Conservation (phyloP, 225 moss, liverwort and hornwort genomes). For the Asterella californica region DNA sequence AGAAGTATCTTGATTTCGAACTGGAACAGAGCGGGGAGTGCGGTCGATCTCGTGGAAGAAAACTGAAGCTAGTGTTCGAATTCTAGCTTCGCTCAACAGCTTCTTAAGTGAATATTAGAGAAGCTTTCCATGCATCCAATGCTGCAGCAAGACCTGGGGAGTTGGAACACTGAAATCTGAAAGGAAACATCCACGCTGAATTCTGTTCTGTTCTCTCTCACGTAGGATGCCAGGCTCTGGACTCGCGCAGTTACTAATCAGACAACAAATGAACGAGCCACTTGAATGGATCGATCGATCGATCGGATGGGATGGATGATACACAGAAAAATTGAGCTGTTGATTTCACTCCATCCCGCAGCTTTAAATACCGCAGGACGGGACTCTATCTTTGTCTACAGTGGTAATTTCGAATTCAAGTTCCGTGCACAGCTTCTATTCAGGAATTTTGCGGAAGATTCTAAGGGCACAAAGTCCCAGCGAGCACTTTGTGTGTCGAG, state of each 20-base stretch:
- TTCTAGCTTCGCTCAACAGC: not conserved
- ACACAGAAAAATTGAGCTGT: not conserved
- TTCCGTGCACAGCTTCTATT: conserved; percentile 7
- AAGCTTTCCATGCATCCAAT: not conserved
- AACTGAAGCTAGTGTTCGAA: not conserved
- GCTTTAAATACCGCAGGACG: not conserved
- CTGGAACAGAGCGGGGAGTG: too few species aligned
- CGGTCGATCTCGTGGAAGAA: too few species aligned
- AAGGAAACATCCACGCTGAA: not conserved
- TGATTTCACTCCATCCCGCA: not conserved
- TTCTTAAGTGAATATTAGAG: not conserved
- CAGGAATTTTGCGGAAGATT: conserved; percentile 12
- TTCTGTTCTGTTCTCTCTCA: not conserved
- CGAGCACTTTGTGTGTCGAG: not conserved
- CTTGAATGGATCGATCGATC: too few species aligned
- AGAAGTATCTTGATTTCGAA: not conserved
- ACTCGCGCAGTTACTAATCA: not conserved
- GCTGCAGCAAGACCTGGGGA: not conserved
- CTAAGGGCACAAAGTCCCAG: not conserved
- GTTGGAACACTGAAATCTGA: not conserved
- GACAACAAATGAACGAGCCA: too few species aligned
- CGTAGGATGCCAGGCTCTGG: not conserved
- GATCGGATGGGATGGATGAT: not conserved
- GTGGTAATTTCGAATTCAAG: not conserved
- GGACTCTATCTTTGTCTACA: not conserved